A percentile compares a stretch with the other conserved stretches of the same genome.
These are phyloP conservation scores for Pseudonitzschia pungens DNA, from an alignment of 108 stramenopile genomes.

Conservation along the genomic window DNA sequence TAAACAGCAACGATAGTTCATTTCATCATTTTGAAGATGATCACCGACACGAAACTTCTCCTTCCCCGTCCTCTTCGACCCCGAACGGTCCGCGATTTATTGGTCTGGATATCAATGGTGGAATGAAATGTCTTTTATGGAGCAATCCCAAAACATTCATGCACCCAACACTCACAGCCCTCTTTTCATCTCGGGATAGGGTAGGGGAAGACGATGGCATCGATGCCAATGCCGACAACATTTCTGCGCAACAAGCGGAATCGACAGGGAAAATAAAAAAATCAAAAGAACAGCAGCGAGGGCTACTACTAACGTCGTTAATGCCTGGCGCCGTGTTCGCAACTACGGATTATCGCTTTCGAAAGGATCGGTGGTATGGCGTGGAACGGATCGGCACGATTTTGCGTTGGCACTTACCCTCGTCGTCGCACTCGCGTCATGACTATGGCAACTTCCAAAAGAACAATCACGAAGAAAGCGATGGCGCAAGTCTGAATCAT, in stretches of 20 bases:
- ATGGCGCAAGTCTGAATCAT: not conserved
- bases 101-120: slow-evolving; percentile 7
- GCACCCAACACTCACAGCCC: not conserved
- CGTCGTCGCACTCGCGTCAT: not conserved
- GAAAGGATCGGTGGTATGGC: slow-evolving; percentile 12
- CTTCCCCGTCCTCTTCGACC: not conserved
- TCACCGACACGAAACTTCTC: not conserved
- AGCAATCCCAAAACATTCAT: not conserved
- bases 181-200: not conserved
- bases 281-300: not conserved
- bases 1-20: no score
- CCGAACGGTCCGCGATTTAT: not conserved
- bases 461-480: not conserved
- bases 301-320: not conserved
- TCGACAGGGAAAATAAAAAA: not conserved
- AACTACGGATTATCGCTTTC: slow-evolving; percentile 10
- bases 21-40: not conserved
- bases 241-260: not conserved
- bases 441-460: not conserved
- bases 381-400: slow-evolving; percentile 3
- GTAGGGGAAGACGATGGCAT: not conserved
- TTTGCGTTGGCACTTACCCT: slow-evolving; percentile 2
- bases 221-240: not conserved
- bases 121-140: slow-evolving; percentile 9
- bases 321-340: not conserved